Evolutionary conservation across 805 yeast genomes (phyloP).

Genomic region (Kazachstania bromeliacearum): DNA sequence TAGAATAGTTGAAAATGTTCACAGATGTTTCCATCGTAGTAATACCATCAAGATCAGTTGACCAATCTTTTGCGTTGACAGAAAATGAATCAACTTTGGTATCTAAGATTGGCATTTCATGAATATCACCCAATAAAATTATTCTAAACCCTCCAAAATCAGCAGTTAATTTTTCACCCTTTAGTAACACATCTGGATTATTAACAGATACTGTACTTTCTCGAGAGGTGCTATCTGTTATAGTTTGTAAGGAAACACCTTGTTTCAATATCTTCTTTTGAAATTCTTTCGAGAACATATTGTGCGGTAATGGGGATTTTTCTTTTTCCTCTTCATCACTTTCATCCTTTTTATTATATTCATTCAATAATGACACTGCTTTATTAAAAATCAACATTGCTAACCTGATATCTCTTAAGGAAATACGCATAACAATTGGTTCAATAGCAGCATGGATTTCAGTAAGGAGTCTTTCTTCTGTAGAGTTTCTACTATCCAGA

Average conservation of each 20-base stretch:
- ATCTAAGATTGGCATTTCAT: slow-evolving; percentile 82
- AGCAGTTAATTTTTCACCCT: slow-evolving; percentile 59
- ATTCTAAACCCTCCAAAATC: slow-evolving; percentile 68
- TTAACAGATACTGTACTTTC: slow-evolving; percentile 6
- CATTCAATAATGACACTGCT: slow-evolving; percentile 47
- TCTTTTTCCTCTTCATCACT: slow-evolving; percentile 18
- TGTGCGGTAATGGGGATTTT: slow-evolving; percentile 6
- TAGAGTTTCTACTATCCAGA: slow-evolving; percentile 61
- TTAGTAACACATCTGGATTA: slow-evolving; percentile 38
- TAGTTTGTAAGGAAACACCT: slow-evolving; percentile 50
- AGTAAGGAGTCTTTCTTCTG: slow-evolving; percentile 48
- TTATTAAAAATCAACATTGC: slow-evolving; percentile 65
- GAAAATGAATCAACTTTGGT: slow-evolving; percentile 63
- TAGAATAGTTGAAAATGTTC: slow-evolving; percentile 78
- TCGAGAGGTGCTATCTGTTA: slow-evolving; percentile 26
- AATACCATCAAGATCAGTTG: slow-evolving; percentile 67
- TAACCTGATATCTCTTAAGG: slow-evolving; percentile 75
- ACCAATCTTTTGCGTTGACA: slow-evolving; percentile 70
- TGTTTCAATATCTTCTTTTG: slow-evolving; percentile 43
- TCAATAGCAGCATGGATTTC: slow-evolving; percentile 64
- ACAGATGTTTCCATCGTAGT: slow-evolving; percentile 54
- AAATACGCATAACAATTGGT: slow-evolving; percentile 69
- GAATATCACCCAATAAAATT: slow-evolving; percentile 82
- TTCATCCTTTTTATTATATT: neutral
- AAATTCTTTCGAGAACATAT: slow-evolving; percentile 50